Base-by-base conservation (phyloP, 2,329 filamentous ascomycete genomes). In the Penicillium sp. region DNA sequence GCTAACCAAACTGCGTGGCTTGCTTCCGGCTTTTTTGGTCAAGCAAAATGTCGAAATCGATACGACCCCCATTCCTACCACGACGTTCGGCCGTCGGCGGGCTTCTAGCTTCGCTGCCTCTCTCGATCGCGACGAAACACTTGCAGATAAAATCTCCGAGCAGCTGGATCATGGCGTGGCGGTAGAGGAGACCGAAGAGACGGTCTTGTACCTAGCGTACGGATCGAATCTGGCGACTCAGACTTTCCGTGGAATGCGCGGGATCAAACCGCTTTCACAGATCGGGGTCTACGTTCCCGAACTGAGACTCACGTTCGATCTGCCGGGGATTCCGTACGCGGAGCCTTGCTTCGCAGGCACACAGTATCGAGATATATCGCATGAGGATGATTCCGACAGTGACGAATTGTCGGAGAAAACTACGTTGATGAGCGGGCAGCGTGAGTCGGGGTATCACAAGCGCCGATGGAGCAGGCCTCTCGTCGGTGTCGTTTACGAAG, bases 281-380 rank as follows among this genome's bases (percentile, higher is more conserved):
- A 76, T 92, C 67, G 92, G 92, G 67, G 93, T 96, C 7, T 83
- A 88, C 5, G 91, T 91, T 2, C 94, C 94, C 0, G 82, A 84
- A 5, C 79, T 97, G 45, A 81, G 84, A 47, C 79, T 99, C 49
- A 90, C 87, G 6, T 97, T 99, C 71, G 89, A 94, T 69, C 83
- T 97, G 0, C 85, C 92, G 0, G 93, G 92, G 1, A 68, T 97
- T 1, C 90, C 94, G 0, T 97, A 97, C 75, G 69, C 76, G 11
- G 94, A 97, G 74, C 93, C 94, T 0, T 96, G 93, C 72, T 97
- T 97, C 71, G 92, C 91, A 54, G 96, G 96, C 67, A 88, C 88
- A 2, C 83, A 82, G 14, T 80, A 81, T 49, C 84, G 88, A 45
- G 80, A 85, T 58, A 56, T 71, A 34, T 34, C 57, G 52, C n/a